A percentile compares a stretch with the other conserved stretches of the same genome.
These are phyloP conservation scores for Scleroderma citrinum DNA, from an alignment of 768 basidiomycete species.

Conservation along the genomic window DNA sequence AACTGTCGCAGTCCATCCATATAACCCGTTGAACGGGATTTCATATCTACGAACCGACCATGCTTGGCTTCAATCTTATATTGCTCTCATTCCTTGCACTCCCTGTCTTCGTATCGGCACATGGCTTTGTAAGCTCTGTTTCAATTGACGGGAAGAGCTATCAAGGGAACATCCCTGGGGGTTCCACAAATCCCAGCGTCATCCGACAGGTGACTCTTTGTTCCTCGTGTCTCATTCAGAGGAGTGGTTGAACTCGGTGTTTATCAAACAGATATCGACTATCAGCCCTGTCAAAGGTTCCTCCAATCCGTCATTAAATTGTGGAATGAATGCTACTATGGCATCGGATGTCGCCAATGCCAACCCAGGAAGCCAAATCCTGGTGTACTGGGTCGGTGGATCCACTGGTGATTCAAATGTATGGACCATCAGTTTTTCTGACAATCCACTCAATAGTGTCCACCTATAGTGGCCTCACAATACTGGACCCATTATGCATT, in stretches of 20 bases:
- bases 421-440: constrained; percentile 7
- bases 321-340: constrained; percentile 47
- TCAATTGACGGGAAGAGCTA: constrained; percentile 25
- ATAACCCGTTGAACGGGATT: constrained; percentile 18
- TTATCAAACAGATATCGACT: constrained; percentile 21
- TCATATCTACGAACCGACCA: background rate
- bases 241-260: too few relatives aligned
- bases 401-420: constrained; percentile 34
- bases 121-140: constrained; percentile 26
- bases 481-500: constrained; percentile 66
- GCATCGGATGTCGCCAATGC: constrained; percentile 48
- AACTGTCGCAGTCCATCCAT: background rate
- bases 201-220: constrained; percentile 34
- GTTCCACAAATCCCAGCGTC: constrained; percentile 30
- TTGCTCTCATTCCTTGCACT: constrained; percentile 10
- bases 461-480: constrained; percentile 45
- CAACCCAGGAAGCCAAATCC: constrained; percentile 51
- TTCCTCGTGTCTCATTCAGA: constrained; percentile 1
- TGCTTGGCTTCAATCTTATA: constrained; percentile 10
- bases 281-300: constrained; percentile 52
- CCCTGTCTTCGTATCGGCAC: constrained; percentile 21
- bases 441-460: background rate
- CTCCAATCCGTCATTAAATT: constrained; percentile 49
- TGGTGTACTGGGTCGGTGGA: constrained; percentile 48
- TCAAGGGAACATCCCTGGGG: constrained; percentile 27